Evolutionary conservation across 2,329 filamentous ascomycete genomes (phyloP), one percentile per base, ranked within the genome.

Genomic region (Fusarium liriodendri): DNA sequence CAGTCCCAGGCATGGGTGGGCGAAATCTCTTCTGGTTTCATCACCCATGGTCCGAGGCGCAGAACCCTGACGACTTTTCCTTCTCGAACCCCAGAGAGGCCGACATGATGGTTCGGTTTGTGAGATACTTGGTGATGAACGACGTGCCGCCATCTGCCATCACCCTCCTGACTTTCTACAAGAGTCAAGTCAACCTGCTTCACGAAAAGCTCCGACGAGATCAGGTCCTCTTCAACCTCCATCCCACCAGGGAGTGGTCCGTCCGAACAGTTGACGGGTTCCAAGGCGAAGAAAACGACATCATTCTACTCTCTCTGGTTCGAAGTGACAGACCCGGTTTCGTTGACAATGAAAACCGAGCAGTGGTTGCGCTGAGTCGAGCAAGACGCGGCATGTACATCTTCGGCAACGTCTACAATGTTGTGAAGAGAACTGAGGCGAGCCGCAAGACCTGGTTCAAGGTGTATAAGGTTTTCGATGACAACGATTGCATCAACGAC

Each of bases 251-350:
- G 78, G 88, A 74, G 40, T 82, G 77, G 78, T 92, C 92, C 3
- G 92, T 97, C 1, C 89, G 90, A 37, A 98, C 95, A 0, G 94
- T 98, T 0, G 95, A 98, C 78, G 94, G 93, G 0, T 98, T 96
- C 78, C 95, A 98, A 80, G 95, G 95, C 14, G 95, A 98, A 77
- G 95, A 98, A 79, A 98, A 97, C 71, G 93, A 95, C 27, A 86
- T 98, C 10, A 87, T 98, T 11, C 80, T 98, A 2, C 84, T 98
- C 0, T 97, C 95, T 0, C 84, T 97, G 0, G 95, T 97, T 4
- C 89, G 95, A 50, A 95, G 92, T 72, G 93, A 92, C 38, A 77
- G 76, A 1, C 91, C 95, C 33, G 95, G 95, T 0, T 98, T 98
- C 75, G 85, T 97, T 2, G 86, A 88, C 2, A 90, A 93, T 66